phyloP scores from a whole-genome alignment of 1,284 basidiomycete genomes.

The Clitocybe nebularis region DNA sequence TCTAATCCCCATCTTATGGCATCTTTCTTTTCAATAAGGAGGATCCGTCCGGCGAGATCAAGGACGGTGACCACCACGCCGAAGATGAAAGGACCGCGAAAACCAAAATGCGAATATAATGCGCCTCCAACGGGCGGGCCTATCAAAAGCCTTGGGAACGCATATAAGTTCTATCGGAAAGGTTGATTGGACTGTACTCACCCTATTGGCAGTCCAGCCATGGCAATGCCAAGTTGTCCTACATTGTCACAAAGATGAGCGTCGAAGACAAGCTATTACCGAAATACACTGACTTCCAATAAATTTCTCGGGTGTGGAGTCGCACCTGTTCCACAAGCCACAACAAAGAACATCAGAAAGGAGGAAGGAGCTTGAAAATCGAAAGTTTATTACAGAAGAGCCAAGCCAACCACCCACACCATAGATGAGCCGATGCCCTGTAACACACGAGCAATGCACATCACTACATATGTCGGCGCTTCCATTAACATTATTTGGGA shows the following conservation, averaged over 20 bases:
- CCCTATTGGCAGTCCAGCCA: slow-evolving; percentile 70
- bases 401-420: slow-evolving; percentile 74
- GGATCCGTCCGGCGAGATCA: slow-evolving; percentile 60
- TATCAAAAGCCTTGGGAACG: slow-evolving; percentile 34
- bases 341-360: no score
- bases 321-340: no score
- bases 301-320: slow-evolving; percentile 55
- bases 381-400: slow-evolving; percentile 49
- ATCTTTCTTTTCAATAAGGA: slow-evolving; percentile 62
- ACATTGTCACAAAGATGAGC: slow-evolving; percentile 3
- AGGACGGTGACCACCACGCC: slow-evolving; percentile 54
- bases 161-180: no score
- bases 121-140: slow-evolving; percentile 71
- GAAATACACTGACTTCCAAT: slow-evolving; percentile 52
- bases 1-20: slow-evolving; percentile 52
- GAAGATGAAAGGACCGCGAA: slow-evolving; percentile 73
- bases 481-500: slow-evolving; percentile 76
- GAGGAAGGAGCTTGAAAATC: slow-evolving; percentile 5
- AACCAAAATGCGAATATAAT: slow-evolving; percentile 65
- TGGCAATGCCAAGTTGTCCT: slow-evolving; percentile 73
- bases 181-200: no score
- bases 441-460: slow-evolving; percentile 67
- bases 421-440: slow-evolving; percentile 74
- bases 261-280: slow-evolving; percentile 22
- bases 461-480: slow-evolving; percentile 63